Evolutionary conservation across 129 eudicot species (phyloP).

Genomic region (Flaveria brownii): DNA sequence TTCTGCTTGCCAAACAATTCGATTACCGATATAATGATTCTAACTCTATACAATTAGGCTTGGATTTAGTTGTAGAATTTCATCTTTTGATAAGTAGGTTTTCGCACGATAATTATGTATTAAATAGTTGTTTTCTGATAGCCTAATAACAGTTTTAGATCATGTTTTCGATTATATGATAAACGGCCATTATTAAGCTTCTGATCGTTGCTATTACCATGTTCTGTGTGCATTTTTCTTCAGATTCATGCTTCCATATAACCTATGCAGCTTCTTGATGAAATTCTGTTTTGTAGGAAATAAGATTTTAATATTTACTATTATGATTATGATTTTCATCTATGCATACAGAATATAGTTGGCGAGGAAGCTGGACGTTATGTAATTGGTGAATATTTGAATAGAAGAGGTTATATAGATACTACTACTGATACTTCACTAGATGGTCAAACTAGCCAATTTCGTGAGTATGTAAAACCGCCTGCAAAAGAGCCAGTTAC

Average conservation of each 20-base stretch:
- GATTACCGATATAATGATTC: not conserved
- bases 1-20: no score
- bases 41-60: not conserved
- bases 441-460: conserved; percentile 47
- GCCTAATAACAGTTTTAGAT: not conserved
- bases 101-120: not conserved
- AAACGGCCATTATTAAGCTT: no score
- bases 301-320: not conserved
- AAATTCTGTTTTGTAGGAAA: conserved; percentile 3
- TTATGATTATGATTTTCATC: not conserved
- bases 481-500: conserved; percentile 53
- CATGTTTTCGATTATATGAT: no score
- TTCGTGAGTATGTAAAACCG: conserved; percentile 88
- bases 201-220: no score
- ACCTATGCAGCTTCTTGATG: conserved; percentile 2
- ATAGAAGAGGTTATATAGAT: conserved; percentile 71
- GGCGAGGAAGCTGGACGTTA: conserved; percentile 77
- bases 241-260: not conserved
- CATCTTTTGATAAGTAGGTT: not conserved
- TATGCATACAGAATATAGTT: conserved; percentile 68
- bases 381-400: conserved; percentile 76
- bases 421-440: conserved; percentile 23
- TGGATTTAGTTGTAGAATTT: not conserved
- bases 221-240: no score
- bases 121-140: not conserved